Conservation (phyloP, 75 land plant genomes). For the Cryptomeria japonica region DNA sequence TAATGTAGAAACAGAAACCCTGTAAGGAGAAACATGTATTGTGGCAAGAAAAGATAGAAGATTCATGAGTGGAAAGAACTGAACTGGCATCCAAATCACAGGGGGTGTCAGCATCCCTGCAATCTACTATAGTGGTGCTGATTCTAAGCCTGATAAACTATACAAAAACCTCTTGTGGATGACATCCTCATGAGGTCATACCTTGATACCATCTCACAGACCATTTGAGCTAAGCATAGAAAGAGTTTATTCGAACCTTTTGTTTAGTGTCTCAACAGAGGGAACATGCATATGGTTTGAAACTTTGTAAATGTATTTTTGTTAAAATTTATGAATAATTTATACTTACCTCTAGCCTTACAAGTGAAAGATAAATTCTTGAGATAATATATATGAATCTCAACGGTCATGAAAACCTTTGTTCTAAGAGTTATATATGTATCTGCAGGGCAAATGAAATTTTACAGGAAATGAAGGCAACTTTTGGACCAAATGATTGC, state of each 20-base stretch:
- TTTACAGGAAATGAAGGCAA: slow-evolving; percentile 81
- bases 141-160: background rate
- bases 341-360: background rate
- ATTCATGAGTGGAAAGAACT: background rate
- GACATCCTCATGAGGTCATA: too few species aligned
- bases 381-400: background rate
- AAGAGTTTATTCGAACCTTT: too few species aligned
- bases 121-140: background rate
- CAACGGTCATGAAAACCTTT: background rate
- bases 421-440: background rate
- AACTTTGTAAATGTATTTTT: too few species aligned
- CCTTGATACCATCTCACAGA: too few species aligned
- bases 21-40: background rate
- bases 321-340: background rate
- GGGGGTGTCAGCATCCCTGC: background rate
- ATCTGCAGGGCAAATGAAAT: slow-evolving; percentile 68
- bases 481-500: slow-evolving; percentile 85
- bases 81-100: background rate
- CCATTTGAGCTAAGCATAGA: too few species aligned
- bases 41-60: background rate
- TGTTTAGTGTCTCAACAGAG: too few species aligned
- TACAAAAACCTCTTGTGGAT: background rate
- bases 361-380: background rate
- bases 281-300: too few species aligned
- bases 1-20: background rate